These are phyloP conservation scores for Pyricularia grisea DNA, from an alignment of 2,329 filamentous ascomycete genomes.

Conservation along the genomic window DNA sequence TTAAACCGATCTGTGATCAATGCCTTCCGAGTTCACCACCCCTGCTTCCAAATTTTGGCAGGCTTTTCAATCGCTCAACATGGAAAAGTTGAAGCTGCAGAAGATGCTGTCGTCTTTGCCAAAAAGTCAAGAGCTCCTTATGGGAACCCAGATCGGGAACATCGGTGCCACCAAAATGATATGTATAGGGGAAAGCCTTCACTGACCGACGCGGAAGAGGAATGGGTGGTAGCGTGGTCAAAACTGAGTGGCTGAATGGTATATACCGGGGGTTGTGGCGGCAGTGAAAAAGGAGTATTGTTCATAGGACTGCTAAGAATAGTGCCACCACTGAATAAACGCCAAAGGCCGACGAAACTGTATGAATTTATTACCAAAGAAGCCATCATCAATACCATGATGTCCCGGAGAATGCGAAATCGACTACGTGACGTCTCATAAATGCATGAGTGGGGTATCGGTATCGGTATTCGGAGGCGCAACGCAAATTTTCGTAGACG, in stretches of 20 bases:
- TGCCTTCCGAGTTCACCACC: background rate
- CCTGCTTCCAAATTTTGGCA: background rate
- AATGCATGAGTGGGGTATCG: slow-evolving; percentile 51
- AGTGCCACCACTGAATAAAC: background rate
- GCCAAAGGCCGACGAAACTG: background rate
- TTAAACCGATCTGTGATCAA: background rate
- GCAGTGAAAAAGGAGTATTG: background rate
- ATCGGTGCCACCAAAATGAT: background rate
- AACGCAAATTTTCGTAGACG: slow-evolving; percentile 19
- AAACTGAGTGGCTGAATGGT: background rate
- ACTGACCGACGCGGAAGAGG: background rate
- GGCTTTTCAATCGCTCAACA: background rate
- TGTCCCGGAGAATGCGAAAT: background rate
- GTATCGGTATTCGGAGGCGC: background rate
- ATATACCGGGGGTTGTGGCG: background rate
- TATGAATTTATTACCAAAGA: background rate
- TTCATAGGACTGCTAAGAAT: background rate
- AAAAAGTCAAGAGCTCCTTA: background rate
- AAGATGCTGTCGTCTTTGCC: background rate
- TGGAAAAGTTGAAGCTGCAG: background rate
- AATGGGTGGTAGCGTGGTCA: background rate
- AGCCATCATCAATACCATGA: background rate
- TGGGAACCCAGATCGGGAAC: background rate
- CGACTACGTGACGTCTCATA: slow-evolving; percentile 24
- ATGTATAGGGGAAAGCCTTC: background rate